Conservation (phyloP, 73 alveolate species). For the Paramecium tetraurelia region DNA sequence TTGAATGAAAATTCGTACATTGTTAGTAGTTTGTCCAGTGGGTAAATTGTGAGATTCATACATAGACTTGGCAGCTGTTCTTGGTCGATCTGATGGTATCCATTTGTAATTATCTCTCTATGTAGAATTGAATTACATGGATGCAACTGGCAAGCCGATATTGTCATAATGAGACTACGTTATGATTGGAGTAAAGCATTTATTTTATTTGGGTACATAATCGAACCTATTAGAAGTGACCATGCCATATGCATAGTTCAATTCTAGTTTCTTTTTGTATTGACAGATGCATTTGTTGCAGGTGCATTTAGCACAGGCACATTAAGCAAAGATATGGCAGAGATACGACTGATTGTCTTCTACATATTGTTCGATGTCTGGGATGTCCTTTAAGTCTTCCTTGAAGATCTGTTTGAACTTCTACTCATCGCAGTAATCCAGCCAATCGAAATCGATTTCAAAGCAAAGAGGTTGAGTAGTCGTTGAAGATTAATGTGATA, state of each 20-base stretch:
- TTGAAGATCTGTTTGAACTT: slow-evolving; percentile 10
- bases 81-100: not conserved
- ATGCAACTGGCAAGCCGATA: not conserved
- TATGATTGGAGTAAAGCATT: not conserved
- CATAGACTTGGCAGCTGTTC: not conserved
- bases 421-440: slow-evolving; percentile 19
- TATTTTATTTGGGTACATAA: not conserved
- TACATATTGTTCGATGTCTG: slow-evolving; percentile 23
- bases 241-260: slow-evolving; percentile 1
- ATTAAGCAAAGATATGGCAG: slow-evolving; percentile 30
- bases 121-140: slow-evolving; percentile 3
- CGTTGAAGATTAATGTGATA: not conserved
- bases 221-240: slow-evolving; percentile 5
- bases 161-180: not conserved
- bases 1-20: not conserved
- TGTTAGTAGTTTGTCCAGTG: not conserved
- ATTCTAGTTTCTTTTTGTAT: not conserved
- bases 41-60: slow-evolving; percentile 4
- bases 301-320: slow-evolving; percentile 51
- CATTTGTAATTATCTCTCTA: slow-evolving; percentile 5
- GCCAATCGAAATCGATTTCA: slow-evolving; percentile 39
- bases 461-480: not conserved
- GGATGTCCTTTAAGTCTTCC: slow-evolving; percentile 8
- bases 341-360: not conserved
- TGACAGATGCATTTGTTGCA: slow-evolving; percentile 12